phyloP scores from a whole-genome alignment of 495 filamentous ascomycete genomes.

The Chaetomium fimeti region DNA sequence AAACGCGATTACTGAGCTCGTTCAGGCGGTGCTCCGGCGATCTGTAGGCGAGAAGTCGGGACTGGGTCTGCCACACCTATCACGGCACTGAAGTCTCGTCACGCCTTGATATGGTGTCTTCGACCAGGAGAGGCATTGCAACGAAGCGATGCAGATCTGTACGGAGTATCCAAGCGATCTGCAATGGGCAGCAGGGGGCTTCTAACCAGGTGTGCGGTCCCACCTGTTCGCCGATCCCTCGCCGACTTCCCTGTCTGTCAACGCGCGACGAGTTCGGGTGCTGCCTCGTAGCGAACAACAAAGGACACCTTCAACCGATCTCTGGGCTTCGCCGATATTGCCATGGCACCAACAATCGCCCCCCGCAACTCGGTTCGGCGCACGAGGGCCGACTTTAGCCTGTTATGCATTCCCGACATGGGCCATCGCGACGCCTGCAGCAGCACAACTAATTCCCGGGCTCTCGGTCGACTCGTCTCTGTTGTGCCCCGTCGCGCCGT shows the following conservation, averaged over 20 bases:
- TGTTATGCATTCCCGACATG: slow-evolving; percentile 27
- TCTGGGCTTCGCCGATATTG: slow-evolving; percentile 23
- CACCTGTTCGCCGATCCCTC: background rate
- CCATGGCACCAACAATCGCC: slow-evolving; percentile 21
- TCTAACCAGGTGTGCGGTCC: background rate
- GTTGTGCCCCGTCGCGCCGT: slow-evolving; percentile 21
- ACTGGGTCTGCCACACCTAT: background rate
- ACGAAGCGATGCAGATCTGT: too few species aligned
- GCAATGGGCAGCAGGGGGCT: background rate
- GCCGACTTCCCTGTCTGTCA: background rate
- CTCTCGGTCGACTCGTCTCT: slow-evolving; percentile 30
- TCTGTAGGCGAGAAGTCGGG: background rate
- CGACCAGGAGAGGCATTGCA: too few species aligned
- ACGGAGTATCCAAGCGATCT: background rate
- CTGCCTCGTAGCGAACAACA: background rate
- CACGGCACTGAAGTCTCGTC: background rate
- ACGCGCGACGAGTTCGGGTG: background rate
- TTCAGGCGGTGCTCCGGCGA: background rate
- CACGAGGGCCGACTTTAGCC: slow-evolving; percentile 27
- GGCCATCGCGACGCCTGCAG: slow-evolving; percentile 20
- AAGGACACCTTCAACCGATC: background rate
- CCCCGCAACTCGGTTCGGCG: slow-evolving; percentile 24
- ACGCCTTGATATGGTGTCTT: background rate
- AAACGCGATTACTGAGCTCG: background rate
- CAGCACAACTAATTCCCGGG: slow-evolving; percentile 26